Conservation (phyloP, 192 early-diverging fungal species). For the Coemansia sp. region DNA sequence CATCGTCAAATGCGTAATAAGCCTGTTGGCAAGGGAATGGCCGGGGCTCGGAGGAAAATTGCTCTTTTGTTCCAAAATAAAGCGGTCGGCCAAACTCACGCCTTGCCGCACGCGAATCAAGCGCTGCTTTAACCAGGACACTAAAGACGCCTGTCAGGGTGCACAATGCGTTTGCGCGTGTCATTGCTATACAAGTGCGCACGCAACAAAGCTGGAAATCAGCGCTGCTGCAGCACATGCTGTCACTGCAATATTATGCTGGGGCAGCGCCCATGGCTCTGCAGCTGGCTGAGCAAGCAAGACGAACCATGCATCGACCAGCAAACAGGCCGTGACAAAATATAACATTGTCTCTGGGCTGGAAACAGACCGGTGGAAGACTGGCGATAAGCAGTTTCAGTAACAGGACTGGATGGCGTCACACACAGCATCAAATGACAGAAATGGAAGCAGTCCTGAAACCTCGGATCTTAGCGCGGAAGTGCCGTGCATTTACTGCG, state of each 20-base stretch:
- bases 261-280: not conserved
- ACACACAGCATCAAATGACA: not conserved
- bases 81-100: not conserved
- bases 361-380: not conserved
- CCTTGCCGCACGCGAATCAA: not conserved
- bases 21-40: not conserved
- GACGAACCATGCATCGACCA: not conserved
- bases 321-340: not conserved
- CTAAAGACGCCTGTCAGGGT: too few species aligned
- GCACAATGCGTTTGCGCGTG: not conserved
- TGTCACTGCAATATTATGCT: conserved; percentile 2
- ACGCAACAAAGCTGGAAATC: not conserved
- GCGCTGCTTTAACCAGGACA: not conserved
- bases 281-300: not conserved
- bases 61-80: not conserved
- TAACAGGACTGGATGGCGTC: not conserved
- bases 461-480: not conserved
- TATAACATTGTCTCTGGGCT: not conserved
- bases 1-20: conserved; percentile 8
- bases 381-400: not conserved
- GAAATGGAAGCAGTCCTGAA: not conserved
- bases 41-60: not conserved
- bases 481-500: not conserved
- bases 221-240: not conserved
- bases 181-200: not conserved